phyloP scores from a whole-genome alignment of 371 early-diverging fungal genomes.

The Actinomortierella wolfii region DNA sequence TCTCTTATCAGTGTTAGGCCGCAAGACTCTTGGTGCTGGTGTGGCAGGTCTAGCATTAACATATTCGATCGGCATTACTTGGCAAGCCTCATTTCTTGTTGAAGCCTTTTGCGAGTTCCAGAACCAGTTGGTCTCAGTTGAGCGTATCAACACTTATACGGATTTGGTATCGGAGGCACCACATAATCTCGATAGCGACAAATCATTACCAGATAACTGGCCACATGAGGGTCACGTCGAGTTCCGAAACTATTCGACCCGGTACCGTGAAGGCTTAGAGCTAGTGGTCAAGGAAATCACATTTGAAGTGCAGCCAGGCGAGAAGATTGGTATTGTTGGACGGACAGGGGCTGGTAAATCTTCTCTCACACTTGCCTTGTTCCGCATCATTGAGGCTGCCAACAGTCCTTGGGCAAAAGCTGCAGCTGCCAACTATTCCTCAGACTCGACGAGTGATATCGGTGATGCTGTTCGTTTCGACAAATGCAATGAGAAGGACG shows the following conservation, averaged over 20 bases:
- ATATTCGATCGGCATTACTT: conserved; percentile 69
- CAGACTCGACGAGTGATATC: conserved; percentile 57
- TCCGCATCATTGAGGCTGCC: conserved; percentile 67
- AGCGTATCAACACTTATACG: conserved; percentile 80
- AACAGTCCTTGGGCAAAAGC: conserved; percentile 58
- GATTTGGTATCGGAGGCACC: conserved; percentile 71
- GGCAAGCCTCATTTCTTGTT: conserved; percentile 74
- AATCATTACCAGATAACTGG: conserved; percentile 61
- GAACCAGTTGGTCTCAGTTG: conserved; percentile 80
- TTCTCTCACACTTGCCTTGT: conserved; percentile 62
- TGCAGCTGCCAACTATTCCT: conserved; percentile 49
- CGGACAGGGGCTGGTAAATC: conserved; percentile 66
- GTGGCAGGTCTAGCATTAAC: conserved; percentile 69
- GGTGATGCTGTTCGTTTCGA: conserved; percentile 54
- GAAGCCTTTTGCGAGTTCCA: conserved; percentile 62
- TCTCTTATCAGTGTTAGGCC: conserved; percentile 36
- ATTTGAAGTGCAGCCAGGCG: conserved; percentile 39
- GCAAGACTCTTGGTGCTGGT: conserved; percentile 44
- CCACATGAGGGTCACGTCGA: conserved; percentile 66
- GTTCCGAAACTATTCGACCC: conserved; percentile 61
- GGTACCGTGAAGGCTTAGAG: conserved; percentile 65
- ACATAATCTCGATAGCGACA: conserved; percentile 24
- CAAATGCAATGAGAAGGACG: background rate
- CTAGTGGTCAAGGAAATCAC: conserved; percentile 67
- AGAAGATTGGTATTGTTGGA: conserved; percentile 57